Base-by-base conservation (phyloP, 148 eudicot species). In the Silene conica region DNA sequence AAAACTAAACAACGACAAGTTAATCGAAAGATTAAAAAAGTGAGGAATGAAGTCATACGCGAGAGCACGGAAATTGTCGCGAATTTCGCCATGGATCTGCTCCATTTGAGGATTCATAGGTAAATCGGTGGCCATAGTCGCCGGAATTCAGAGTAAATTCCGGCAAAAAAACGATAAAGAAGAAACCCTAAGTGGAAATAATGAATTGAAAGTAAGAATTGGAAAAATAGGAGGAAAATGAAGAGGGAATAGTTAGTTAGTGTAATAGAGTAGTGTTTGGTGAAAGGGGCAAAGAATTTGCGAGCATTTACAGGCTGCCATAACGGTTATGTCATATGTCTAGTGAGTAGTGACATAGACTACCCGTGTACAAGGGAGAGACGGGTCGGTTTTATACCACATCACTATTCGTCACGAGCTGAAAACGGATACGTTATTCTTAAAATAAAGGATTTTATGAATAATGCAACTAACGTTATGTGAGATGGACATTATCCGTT, bases 71-170 rank as follows among this genome's bases (percentile, higher is more conserved):
- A 91, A 88, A 70, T 86, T 90, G 79, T 94, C 97, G 56, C 88
- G 93, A 74, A 94, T 92, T 87, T 94, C 96, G 26, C 98, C 97
- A 67, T 89, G 87, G 93, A 92, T 91, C 92, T 92, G 98, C 84
- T 94, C 98, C 98, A 94, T 78, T 81, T 91, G 93, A 71, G 97
- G 90, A 74, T 74, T 85, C 98, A 91, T 88, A 38, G 88, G 89
- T 81, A 93, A 83, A 71, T 90, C 86, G 20, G 76, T 80, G 68
- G 86, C 88, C 90, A 85, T 84, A 78, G 56, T 74, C 74, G 69
- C 82, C 82, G 80, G 78, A 78, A 38, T 68, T 71, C 56, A 61
- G 63, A 70, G 21, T 14, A 8, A 38, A 7, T 60, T 66, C 77
- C 28, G 26, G 58, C 59, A 52, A 71, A 21, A 62, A 15, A 0